Evolutionary conservation across 495 filamentous ascomycete genomes (phyloP).

Genomic region (Daldinia caldariorum): DNA sequence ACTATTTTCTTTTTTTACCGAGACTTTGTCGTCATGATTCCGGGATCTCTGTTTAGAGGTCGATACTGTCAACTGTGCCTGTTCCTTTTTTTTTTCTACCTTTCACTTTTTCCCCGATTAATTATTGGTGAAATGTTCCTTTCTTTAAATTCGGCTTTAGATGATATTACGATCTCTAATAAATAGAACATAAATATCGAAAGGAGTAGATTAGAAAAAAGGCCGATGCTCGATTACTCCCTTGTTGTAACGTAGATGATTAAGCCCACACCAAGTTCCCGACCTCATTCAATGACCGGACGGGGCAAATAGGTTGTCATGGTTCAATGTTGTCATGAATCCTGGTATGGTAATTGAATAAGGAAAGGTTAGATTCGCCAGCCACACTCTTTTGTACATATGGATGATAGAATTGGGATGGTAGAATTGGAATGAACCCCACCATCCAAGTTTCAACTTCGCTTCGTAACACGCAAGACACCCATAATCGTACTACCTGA

Average conservation of each 20-base stretch:
- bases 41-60: slow-evolving; percentile 3
- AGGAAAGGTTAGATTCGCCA: slow-evolving; percentile 17
- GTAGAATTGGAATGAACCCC: slow-evolving; percentile 7
- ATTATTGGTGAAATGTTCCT: slow-evolving; percentile 1
- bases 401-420: background rate
- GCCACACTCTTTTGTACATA: background rate
- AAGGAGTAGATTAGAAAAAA: slow-evolving; percentile 2
- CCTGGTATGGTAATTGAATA: slow-evolving; percentile 13
- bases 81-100: background rate
- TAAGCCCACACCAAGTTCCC: slow-evolving; percentile 9
- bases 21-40: slow-evolving; percentile 33
- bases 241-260: slow-evolving; percentile 17
- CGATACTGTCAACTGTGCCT: background rate
- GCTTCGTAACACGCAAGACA: background rate
- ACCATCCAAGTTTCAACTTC: slow-evolving; percentile 17
- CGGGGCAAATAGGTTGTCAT: slow-evolving; percentile 18
- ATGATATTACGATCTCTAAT: slow-evolving; percentile 13
- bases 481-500: background rate
- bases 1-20: slow-evolving; percentile 22
- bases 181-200: slow-evolving; percentile 6
- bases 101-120: slow-evolving; percentile 2
- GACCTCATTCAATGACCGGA: slow-evolving; percentile 20
- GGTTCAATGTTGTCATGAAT: slow-evolving; percentile 33
- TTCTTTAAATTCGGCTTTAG: background rate
- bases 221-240: slow-evolving; percentile 1